A percentile compares a stretch with the other conserved stretches of the same genome.
Conservation (phyloP, 331 rosid genomes). For the Prunus yedoensis region DNA sequence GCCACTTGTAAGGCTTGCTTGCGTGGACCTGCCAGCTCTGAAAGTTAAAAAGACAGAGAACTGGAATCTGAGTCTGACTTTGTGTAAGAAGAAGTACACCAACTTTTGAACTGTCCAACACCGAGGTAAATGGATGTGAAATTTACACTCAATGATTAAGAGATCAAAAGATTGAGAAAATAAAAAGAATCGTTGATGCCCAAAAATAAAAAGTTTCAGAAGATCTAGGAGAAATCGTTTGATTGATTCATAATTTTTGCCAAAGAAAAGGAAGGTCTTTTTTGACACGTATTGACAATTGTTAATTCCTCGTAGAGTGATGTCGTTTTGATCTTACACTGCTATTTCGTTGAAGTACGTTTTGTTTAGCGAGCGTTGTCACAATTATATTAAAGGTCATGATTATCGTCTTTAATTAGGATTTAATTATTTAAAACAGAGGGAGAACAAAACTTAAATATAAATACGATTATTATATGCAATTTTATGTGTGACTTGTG, state of each 20-base stretch:
- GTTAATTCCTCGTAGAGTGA: no score
- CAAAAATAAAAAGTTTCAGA: neutral
- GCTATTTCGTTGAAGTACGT: neutral
- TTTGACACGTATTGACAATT: neutral
- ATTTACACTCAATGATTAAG: neutral
- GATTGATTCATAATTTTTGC: neutral
- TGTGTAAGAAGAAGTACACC: neutral
- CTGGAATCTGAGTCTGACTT: no score
- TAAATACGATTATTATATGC: no score
- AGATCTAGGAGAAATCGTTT: neutral
- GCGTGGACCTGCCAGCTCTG: neutral
- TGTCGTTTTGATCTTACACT: no score
- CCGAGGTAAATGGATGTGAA: neutral
- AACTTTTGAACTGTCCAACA: neutral
- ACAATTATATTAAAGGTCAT: neutral
- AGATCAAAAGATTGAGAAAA: neutral
- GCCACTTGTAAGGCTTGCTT: neutral
- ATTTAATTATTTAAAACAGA: neutral
- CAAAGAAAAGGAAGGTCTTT: neutral
- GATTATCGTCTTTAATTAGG: neutral
- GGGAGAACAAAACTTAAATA: no score
- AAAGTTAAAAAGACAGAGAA: no score
- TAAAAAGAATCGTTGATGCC: neutral
- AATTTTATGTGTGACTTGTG: no score
- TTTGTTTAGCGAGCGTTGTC: neutral